Percentiles rank a stretch among this genome's conserved stretches.
These are phyloP conservation scores for Ochromonas danica DNA, from an alignment of 108 stramenopile species.

Conservation along the genomic window DNA sequence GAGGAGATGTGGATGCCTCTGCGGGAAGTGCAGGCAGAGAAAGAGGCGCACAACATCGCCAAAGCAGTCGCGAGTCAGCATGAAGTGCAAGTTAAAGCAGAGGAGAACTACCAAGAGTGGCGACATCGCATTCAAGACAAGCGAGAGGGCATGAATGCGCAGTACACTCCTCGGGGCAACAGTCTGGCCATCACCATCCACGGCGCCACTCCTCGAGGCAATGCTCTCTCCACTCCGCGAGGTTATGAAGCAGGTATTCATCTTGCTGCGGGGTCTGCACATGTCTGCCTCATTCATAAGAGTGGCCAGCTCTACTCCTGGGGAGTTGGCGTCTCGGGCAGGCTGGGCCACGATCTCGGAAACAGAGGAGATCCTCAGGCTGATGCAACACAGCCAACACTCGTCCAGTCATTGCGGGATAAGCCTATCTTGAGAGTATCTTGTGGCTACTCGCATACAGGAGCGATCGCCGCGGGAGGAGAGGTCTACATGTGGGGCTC, in stretches of 20 bases:
- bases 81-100: slow-evolving; percentile 38
- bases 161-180: slow-evolving; percentile 40
- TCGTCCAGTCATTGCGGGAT: slow-evolving; percentile 50
- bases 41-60: not conserved
- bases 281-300: slow-evolving; percentile 56
- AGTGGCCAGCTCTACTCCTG: slow-evolving; percentile 60
- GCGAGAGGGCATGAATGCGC: slow-evolving; percentile 36
- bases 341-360: slow-evolving; percentile 51
- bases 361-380: slow-evolving; percentile 41
- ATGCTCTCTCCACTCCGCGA: slow-evolving; percentile 39
- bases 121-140: slow-evolving; percentile 38
- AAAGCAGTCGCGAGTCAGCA: slow-evolving; percentile 39
- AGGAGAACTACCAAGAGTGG: slow-evolving; percentile 55
- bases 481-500: slow-evolving; percentile 65
- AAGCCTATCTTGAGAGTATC: slow-evolving; percentile 33
- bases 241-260: slow-evolving; percentile 48
- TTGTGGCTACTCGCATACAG: slow-evolving; percentile 51
- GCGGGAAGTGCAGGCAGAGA: slow-evolving; percentile 56
- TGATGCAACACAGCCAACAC: slow-evolving; percentile 46
- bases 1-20: slow-evolving; percentile 59
- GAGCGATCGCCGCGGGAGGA: slow-evolving; percentile 45
- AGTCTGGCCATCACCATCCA: slow-evolving; percentile 39
- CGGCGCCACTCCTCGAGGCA: slow-evolving; percentile 55
- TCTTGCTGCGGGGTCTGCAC: slow-evolving; percentile 60
- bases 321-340: slow-evolving; percentile 52